Conservation (phyloP, 2,329 filamentous ascomycete genomes). For the Ambrosiella beaveri region DNA sequence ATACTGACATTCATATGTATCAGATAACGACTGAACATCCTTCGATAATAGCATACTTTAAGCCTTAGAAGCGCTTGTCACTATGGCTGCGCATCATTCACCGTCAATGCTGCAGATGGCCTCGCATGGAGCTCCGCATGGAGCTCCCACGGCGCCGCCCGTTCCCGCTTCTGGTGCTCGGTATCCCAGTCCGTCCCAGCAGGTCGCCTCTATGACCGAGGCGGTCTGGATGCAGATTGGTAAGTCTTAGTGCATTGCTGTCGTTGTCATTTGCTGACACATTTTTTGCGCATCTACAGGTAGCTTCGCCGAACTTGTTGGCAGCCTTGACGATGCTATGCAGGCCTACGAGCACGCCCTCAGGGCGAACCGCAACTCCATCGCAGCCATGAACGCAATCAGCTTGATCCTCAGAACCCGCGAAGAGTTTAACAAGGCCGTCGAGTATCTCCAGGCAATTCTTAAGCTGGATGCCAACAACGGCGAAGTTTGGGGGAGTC, state of each 20-base stretch:
- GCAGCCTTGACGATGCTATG: slow-evolving; percentile 76
- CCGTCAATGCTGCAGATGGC: slow-evolving; percentile 59
- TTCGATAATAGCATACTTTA: background rate
- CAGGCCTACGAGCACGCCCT: slow-evolving; percentile 81
- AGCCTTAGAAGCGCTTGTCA: slow-evolving; percentile 11
- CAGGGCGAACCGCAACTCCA: slow-evolving; percentile 72
- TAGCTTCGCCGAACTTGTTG: slow-evolving; percentile 70
- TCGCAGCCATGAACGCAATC: slow-evolving; percentile 84
- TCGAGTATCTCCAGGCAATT: slow-evolving; percentile 83
- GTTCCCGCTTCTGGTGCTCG: slow-evolving; percentile 33
- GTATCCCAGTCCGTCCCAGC: slow-evolving; percentile 49
- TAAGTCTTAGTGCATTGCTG: slow-evolving; percentile 28
- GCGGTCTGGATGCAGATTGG: slow-evolving; percentile 83
- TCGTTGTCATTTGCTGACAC: background rate
- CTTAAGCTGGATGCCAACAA: slow-evolving; percentile 77
- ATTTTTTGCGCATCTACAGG: slow-evolving; percentile 33
- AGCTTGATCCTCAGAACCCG: slow-evolving; percentile 79
- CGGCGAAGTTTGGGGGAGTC: slow-evolving; percentile 89
- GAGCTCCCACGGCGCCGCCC: slow-evolving; percentile 37
- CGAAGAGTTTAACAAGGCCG: slow-evolving; percentile 84
- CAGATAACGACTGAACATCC: background rate
- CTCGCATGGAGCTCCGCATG: slow-evolving; percentile 48
- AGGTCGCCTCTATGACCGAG: slow-evolving; percentile 67
- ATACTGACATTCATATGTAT: background rate
- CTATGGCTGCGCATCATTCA: slow-evolving; percentile 65